Conservation (phyloP, 805 yeast species). For the Metschnikowia shivogae region DNA sequence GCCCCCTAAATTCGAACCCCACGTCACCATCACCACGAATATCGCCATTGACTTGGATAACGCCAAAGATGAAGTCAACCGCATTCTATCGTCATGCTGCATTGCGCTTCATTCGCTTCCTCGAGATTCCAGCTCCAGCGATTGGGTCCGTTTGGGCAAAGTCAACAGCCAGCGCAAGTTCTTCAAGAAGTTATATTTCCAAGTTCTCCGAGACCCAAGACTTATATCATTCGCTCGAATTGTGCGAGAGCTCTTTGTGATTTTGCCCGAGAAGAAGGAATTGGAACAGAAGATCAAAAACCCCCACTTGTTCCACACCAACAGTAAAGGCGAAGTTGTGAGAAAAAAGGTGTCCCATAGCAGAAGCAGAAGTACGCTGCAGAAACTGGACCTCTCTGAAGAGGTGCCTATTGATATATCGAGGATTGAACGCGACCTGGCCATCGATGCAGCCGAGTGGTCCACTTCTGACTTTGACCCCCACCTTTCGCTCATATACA, state of each 20-base stretch:
- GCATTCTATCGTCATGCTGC: conserved; percentile 52
- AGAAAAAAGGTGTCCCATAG: conserved; percentile 18
- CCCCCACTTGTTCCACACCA: conserved; percentile 38
- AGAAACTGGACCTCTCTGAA: conserved; percentile 17
- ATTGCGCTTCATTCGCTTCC: conserved; percentile 50
- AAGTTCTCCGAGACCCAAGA: conserved; percentile 42
- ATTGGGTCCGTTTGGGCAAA: conserved; percentile 39
- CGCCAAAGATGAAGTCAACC: conserved; percentile 51
- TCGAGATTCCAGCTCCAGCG: conserved; percentile 28
- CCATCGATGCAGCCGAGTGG: conserved; percentile 53
- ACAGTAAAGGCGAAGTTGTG: conserved; percentile 28
- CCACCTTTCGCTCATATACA: conserved; percentile 68
- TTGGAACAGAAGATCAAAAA: conserved; percentile 31
- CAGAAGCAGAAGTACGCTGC: conserved; percentile 8
- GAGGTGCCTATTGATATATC: conserved; percentile 26
- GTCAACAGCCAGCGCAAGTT: conserved; percentile 45
- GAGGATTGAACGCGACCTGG: conserved; percentile 37
- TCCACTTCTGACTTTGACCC: conserved; percentile 56
- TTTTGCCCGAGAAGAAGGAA: conserved; percentile 38
- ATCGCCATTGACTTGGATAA: conserved; percentile 41
- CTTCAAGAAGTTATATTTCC: conserved; percentile 53
- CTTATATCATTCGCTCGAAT: conserved; percentile 50
- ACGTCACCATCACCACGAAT: conserved; percentile 68
- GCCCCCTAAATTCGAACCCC: conserved; percentile 69
- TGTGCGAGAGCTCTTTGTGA: conserved; percentile 55